phyloP scores from a whole-genome alignment of 768 basidiomycete species.

The Boletales sp. region DNA sequence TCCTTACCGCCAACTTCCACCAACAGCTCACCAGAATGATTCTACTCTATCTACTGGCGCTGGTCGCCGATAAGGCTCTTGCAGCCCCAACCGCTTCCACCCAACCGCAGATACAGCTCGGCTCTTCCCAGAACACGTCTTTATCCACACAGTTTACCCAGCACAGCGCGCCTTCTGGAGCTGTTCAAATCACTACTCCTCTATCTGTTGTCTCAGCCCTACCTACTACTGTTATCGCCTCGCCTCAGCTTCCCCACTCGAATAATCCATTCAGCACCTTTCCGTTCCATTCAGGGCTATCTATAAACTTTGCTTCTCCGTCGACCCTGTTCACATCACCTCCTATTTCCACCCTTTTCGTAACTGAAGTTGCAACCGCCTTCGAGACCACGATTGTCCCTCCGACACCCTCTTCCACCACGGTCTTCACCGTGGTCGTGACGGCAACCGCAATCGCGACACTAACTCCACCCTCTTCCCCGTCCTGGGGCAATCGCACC shows the following conservation, averaged over 20 bases:
- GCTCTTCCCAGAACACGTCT: background rate
- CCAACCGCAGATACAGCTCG: background rate
- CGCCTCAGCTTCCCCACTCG: background rate
- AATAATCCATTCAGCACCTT: background rate
- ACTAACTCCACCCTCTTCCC: background rate
- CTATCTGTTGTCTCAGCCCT: background rate
- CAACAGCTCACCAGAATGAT: conserved; percentile 1
- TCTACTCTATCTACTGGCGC: conserved; percentile 11
- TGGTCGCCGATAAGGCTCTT: conserved; percentile 7
- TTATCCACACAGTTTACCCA: background rate
- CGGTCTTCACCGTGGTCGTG: conserved; percentile 8
- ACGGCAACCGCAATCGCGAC: background rate
- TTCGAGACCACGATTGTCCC: conserved; percentile 9
- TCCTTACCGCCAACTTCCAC: background rate
- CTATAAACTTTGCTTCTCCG: background rate
- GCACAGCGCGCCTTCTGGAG: background rate
- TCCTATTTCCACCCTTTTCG: background rate
- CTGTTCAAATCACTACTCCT: background rate
- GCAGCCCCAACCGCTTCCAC: conserved; percentile 12
- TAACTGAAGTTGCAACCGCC: conserved; percentile 8
- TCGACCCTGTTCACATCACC: background rate
- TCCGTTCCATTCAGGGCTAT: background rate
- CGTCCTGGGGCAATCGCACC: conserved; percentile 16
- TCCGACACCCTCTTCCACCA: background rate
- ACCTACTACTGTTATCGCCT: background rate